A percentile compares a stretch with the other conserved stretches of the same genome.
Evolutionary conservation across 176 grass and related monocot species (phyloP).

Genomic region (Carex scoparia): DNA sequence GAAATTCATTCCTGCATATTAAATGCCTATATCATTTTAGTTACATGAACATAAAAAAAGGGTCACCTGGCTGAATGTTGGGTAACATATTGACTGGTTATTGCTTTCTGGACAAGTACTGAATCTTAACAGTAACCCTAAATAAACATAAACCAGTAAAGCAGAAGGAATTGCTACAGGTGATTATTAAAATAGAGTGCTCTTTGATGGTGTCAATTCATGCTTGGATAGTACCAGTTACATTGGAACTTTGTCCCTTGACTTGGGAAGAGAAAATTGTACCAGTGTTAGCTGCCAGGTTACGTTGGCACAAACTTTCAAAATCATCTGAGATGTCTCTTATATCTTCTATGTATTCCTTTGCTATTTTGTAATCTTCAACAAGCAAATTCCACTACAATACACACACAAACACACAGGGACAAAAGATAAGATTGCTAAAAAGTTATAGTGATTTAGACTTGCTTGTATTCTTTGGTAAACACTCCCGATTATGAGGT

Average conservation of each 20-base stretch:
- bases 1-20: constrained; percentile 86
- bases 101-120: background rate
- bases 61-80: background rate
- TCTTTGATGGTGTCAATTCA: background rate
- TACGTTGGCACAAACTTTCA: constrained; percentile 84
- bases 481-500: background rate
- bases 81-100: background rate
- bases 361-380: constrained; percentile 87
- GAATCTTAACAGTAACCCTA: background rate
- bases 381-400: constrained; percentile 85
- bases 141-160: background rate
- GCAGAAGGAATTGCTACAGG: background rate
- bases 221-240: background rate
- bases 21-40: background rate
- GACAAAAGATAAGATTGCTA: constrained; percentile 1
- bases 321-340: constrained; percentile 83
- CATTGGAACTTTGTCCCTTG: background rate
- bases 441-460: constrained; percentile 7
- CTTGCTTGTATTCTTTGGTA: background rate
- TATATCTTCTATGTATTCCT: constrained; percentile 97
- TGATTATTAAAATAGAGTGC: background rate
- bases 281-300: constrained; percentile 93
- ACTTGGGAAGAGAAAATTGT: constrained; percentile 9
- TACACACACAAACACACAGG: constrained; percentile 14
- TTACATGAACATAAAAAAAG: background rate